Evolutionary conservation across 2,329 filamentous ascomycete species (phyloP).

Genomic region (Nemania bipapillata): DNA sequence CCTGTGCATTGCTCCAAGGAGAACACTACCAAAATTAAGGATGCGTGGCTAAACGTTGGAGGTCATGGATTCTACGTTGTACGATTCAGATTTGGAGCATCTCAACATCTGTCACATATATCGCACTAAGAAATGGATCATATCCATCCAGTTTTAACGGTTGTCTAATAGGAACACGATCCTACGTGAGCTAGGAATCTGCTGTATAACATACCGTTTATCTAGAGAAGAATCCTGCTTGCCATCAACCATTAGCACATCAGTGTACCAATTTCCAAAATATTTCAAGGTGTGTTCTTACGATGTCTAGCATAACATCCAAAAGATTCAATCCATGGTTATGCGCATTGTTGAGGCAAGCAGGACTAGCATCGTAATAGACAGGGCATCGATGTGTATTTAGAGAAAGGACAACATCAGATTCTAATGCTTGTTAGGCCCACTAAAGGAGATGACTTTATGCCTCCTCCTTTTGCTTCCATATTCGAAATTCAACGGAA

Average conservation of each 20-base stretch:
- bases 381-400: not conserved
- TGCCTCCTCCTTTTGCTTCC: not conserved
- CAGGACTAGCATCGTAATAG: not conserved
- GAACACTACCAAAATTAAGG: not conserved
- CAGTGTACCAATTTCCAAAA: slow-evolving; percentile 9
- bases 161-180: not conserved
- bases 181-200: not conserved
- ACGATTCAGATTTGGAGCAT: not conserved
- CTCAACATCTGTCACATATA: not conserved
- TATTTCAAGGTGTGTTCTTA: not conserved
- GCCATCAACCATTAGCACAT: not conserved
- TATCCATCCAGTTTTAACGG: not conserved
- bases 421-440: not conserved
- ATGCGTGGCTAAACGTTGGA: slow-evolving; percentile 7
- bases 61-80: not conserved
- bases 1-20: not conserved
- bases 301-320: not conserved
- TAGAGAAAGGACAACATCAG: slow-evolving; percentile 1
- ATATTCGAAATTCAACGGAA: not conserved
- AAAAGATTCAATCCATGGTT: not conserved
- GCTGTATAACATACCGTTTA: not conserved
- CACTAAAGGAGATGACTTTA: not conserved
- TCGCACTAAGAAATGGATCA: not conserved
- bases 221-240: not conserved
- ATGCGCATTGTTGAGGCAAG: not conserved